Evolutionary conservation across 495 filamentous ascomycete species (phyloP).

Genomic region (Sphaerosporella brunnea): DNA sequence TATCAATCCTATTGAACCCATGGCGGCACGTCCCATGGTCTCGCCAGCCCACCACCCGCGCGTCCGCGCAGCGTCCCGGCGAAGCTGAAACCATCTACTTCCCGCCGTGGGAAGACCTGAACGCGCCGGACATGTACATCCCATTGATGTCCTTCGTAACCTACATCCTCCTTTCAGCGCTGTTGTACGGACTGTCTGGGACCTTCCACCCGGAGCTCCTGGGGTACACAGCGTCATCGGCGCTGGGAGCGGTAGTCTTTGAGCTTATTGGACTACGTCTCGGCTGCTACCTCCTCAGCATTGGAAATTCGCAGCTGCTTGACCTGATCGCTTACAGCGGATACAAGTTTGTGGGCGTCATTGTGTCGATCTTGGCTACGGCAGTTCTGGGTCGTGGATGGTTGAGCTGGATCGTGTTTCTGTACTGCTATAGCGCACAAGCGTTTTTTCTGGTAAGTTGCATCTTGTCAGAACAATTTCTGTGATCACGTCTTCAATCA

Average conservation of each 20-base stretch:
- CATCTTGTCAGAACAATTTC: too few relatives aligned
- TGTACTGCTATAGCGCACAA: conserved; percentile 81
- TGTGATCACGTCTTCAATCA: too few relatives aligned
- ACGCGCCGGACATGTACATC: conserved; percentile 98
- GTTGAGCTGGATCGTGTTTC: conserved; percentile 75
- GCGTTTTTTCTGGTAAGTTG: conserved; percentile 92
- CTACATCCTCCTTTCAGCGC: conserved; percentile 80
- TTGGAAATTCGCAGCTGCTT: conserved; percentile 70
- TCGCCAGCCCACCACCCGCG: conserved; percentile 34
- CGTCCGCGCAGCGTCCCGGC: conserved; percentile 45
- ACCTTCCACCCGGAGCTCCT: conserved; percentile 86
- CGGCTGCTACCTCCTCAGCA: conserved; percentile 79
- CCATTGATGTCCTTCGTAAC: conserved; percentile 87
- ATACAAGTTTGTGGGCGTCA: conserved; percentile 97
- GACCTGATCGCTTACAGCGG: conserved; percentile 91
- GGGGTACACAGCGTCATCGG: conserved; percentile 68
- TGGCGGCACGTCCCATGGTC: conserved; percentile 97
- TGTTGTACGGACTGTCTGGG: conserved; percentile 80
- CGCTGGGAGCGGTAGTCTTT: conserved; percentile 60
- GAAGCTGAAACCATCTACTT: conserved; percentile 69
- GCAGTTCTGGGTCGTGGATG: conserved; percentile 55
- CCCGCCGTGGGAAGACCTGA: conserved; percentile 89
- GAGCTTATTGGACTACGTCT: conserved; percentile 82
- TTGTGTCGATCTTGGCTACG: conserved; percentile 60
- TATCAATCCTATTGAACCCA: conserved; percentile 82